Base-by-base conservation (phyloP, 2,329 filamentous ascomycete genomes). In the Cytospora leucostoma region DNA sequence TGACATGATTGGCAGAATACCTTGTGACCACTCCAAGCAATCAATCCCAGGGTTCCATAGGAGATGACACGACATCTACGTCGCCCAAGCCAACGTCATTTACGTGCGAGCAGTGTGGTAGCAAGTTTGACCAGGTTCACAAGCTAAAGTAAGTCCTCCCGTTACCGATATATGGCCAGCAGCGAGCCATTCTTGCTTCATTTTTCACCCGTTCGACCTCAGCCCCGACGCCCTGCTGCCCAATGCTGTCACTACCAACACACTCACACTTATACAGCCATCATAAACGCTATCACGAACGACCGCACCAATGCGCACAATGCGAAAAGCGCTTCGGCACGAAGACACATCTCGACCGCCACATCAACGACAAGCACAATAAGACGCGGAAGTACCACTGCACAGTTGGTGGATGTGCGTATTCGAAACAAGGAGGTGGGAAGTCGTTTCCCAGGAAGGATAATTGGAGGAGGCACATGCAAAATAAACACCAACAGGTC, bases 391-490 rank as follows among this genome's bases (percentile, higher is more conserved):
- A 84, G 64, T 87, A 83, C 62, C 83, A 86, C 70, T 87, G 84
- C 68, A 82, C 79, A 0, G 78, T 84, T 5, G 76, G 75, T 2
- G 79, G 78, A 7, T 87, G 84, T 68, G 77, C 81, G 6, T 87
- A 84, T 69, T 86, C 83, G n/a, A 79, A 78, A 62, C 71, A 75
- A 17, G 84, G 84, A 10, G 64, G 64, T 17, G 82, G 84, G 61
- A 86, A 84, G 66, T 82, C 81, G 0, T 87, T 87, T 67, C 83
- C 84, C 1, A 76, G 84, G 59, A 87, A 87, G 69, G 84, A 87
- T 69, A 87, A 87, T 71, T 87, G 84, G 84, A 81, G 84, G 68
- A 75, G 84, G 62, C 84, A 87, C 70, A 86, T 87, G 83, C 76
- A 79, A 40, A 86, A 86, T 71, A 86, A 85, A 67, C 84, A 87